Evolutionary conservation across 441 rosid species (phyloP).

Genomic region (Jatropha multifida): DNA sequence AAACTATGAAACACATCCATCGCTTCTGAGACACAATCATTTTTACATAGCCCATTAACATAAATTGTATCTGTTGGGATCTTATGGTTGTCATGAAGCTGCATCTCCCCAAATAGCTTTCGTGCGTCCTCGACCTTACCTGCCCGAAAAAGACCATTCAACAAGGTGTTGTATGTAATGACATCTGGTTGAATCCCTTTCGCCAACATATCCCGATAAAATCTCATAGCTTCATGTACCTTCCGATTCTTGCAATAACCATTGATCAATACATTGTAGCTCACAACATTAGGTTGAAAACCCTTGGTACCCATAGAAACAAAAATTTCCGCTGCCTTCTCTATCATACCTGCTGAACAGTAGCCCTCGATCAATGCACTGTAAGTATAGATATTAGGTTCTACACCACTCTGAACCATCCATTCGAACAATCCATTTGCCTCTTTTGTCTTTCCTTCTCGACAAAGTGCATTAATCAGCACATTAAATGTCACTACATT

Average conservation of each 20-base stretch:
- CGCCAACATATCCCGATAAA: constrained; percentile 23
- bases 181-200: constrained; percentile 27
- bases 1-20: neutral
- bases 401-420: constrained; percentile 10
- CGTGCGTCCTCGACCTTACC: constrained; percentile 11
- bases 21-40: constrained; percentile 20
- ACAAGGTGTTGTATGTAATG: constrained; percentile 15
- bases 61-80: neutral
- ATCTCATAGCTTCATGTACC: constrained; percentile 26
- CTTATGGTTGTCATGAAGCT: neutral
- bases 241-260: constrained; percentile 26
- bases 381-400: constrained; percentile 20
- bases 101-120: constrained; percentile 15
- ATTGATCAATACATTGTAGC: constrained; percentile 23
- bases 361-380: too few relatives aligned
- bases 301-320: too few relatives aligned
- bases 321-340: too few relatives aligned
- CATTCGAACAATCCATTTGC: too few relatives aligned
- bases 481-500: constrained; percentile 28
- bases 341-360: too few relatives aligned
- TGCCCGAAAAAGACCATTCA: constrained; percentile 13
- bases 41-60: constrained; percentile 12
- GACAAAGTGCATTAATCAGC: too few relatives aligned
- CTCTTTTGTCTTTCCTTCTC: too few relatives aligned
- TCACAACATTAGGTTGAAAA: too few relatives aligned